Evolutionary conservation across 2,329 filamentous ascomycete species (phyloP).

Genomic region (Harringtonia lauricola): DNA sequence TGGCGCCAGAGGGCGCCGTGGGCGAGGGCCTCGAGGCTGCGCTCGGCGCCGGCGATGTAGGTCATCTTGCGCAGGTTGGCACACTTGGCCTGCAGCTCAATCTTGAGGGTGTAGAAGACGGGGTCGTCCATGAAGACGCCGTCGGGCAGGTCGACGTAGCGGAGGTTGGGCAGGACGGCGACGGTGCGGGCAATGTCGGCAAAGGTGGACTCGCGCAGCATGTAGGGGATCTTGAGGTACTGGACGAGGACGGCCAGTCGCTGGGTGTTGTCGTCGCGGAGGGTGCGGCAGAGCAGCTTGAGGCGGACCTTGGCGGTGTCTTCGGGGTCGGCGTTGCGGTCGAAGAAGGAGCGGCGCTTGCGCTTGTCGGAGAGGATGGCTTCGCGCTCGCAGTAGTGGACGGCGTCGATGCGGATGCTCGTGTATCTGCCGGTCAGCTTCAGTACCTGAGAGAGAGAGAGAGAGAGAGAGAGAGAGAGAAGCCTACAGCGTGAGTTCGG

Average conservation of each 20-base stretch:
- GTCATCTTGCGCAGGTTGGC: conserved; percentile 81
- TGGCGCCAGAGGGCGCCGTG: conserved; percentile 55
- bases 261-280: conserved; percentile 61
- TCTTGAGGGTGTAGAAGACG: conserved; percentile 61
- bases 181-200: conserved; percentile 77
- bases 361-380: conserved; percentile 69
- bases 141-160: conserved; percentile 83
- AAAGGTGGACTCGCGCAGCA: conserved; percentile 82
- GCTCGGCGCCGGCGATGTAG: conserved; percentile 69
- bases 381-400: conserved; percentile 89
- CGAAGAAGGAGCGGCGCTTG: conserved; percentile 60
- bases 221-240: conserved; percentile 84
- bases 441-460: no score
- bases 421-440: conserved; percentile 54
- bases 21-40: conserved; percentile 59
- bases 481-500: conserved; percentile 39
- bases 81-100: conserved; percentile 77
- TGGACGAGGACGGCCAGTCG: conserved; percentile 59
- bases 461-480: neutral
- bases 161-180: conserved; percentile 72
- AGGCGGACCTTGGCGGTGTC: conserved; percentile 70
- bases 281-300: conserved; percentile 66
- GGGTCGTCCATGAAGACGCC: conserved; percentile 77
- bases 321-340: conserved; percentile 68
- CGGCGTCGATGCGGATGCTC: conserved; percentile 83